Base-by-base conservation (phyloP, 2,329 filamentous ascomycete genomes). In the Epichloe sylvatica region DNA sequence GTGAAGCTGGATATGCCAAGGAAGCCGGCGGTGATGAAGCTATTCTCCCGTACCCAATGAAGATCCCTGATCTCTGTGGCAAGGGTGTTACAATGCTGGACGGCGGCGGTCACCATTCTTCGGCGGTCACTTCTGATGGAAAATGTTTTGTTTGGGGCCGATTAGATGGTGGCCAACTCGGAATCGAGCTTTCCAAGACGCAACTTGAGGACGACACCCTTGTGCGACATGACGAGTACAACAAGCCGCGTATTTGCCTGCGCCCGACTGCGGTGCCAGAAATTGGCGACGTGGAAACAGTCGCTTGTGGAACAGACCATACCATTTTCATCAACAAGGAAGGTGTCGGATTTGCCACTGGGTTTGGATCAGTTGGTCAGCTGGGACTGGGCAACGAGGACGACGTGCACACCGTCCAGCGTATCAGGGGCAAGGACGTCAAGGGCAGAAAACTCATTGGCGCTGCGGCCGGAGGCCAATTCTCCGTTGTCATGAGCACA, bases 391-490 rank as follows among this genome's bases (percentile, higher is more conserved):
- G 84, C 38, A 82, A 76, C 1, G 79, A 79, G n/a, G 86, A 92
- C 46, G 88, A 95, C 57, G 76, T 95, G 33, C 76, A 83, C 56
- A 74, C 78, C 23, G 87, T 90, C 0, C 92, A 84, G 0, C 60
- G 83, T 45, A 86, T 96, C 50, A 85, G 94, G 60, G 95, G 95
- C 70, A 85, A 82, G 12, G 89, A 88, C 40, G 78, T 92, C 30
- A 76, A 81, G 33, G 86, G 79, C 40, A 82, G 84, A 67, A 80
- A 82, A 64, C 74, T 96, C 41, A 74, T 81, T 35, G 87, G 76
- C 67, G 86, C 85, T n/a, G 86, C 86, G 41, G 84, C 84, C n/a
- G 90, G 91, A 55, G 89, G 89, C 5, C 90, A 96, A 62, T 96
- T 80, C 64, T 84, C 81, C 1, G 67, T 86, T 23, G 58, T 86